phyloP scores from a whole-genome alignment of 768 basidiomycete species.

The Coprinopsis marcescibilis region DNA sequence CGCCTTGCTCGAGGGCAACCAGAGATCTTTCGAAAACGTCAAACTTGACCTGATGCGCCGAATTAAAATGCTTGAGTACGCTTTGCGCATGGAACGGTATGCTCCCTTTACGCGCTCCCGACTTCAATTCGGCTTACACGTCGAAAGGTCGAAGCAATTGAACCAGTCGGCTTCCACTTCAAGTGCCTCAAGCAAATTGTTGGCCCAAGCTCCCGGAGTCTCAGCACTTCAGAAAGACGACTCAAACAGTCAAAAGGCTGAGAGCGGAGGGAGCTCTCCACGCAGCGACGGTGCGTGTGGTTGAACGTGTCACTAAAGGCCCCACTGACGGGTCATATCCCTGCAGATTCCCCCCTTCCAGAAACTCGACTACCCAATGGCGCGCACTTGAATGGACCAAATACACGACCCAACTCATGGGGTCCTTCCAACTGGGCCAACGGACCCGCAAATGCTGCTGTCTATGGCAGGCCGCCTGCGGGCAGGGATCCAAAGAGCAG shows the following conservation, averaged over 20 bases:
- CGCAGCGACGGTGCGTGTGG: constrained; percentile 65
- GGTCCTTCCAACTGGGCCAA: constrained; percentile 44
- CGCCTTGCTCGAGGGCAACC: constrained; percentile 93
- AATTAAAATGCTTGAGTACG: constrained; percentile 99
- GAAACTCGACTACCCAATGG: constrained; percentile 66
- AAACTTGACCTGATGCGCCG: constrained; percentile 93
- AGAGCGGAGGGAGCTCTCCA: constrained; percentile 77
- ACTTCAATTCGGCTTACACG: constrained; percentile 15
- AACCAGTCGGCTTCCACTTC: constrained; percentile 51
- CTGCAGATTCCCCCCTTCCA: constrained; percentile 68
- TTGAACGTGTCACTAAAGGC: too few species aligned
- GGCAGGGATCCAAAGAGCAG: constrained; percentile 94
- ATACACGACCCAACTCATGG: constrained; percentile 54
- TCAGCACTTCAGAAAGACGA: constrained; percentile 65
- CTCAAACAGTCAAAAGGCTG: constrained; percentile 66
- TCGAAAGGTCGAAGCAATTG: constrained; percentile 72
- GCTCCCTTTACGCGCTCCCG: constrained; percentile 21
- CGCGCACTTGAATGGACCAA: constrained; percentile 34
- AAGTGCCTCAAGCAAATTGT: constrained; percentile 62
- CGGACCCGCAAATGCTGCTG: constrained; percentile 40
- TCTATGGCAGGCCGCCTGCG: constrained; percentile 64
- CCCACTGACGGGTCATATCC: too few species aligned
- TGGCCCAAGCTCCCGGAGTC: constrained; percentile 48
- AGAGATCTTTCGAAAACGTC: constrained; percentile 94
- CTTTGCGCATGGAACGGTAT: constrained; percentile 91